Evolutionary conservation across 1,284 basidiomycete species (phyloP), one percentile per base, ranked within the genome.

Genomic region (Caloboletus inedulis): DNA sequence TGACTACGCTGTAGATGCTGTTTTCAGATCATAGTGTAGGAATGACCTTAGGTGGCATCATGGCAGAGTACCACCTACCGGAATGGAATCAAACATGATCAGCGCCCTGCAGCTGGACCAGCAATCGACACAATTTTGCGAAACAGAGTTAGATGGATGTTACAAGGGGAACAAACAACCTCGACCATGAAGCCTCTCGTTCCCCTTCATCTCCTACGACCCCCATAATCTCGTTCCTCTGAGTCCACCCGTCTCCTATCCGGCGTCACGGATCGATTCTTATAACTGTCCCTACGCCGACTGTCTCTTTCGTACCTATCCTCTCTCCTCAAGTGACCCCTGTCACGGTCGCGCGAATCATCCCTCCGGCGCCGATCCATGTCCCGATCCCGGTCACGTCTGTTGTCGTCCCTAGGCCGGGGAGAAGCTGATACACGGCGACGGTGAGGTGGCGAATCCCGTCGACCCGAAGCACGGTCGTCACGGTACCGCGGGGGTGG

Each of bases 401-500:
- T 55, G 43, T 51, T 34, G 33, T 57, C 56, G 13, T 62, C 59
- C 33, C 59, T 65, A 5, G 46, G 56, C 8, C 51, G 56, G 14
- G 56, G 69, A 30, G 58, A 62, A 14, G 55, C 64, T 16, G 69
- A 65, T 4, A 37, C 52, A 31, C 52, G 56, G 7, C 63, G 59
- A 33, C 55, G 61, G 29, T 44, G 68, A 36, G 68, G 69, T 1
- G 73, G 73, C 4, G 70, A 66, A 43, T 70, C 69, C 10, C 61
- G 64, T 49, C 62, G 56, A 21, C 60, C 43, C 29, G 61, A 59
- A 19, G 43, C 29, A 21, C 67, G 70, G 10, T 68, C 66, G 12
- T 68, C 64, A 16, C 67, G 62, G 43, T 66, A 62, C 39, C 69
- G 69, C 1, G 72, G 69, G 4, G 69, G 65, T 9, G 75, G 66